Conservation (phyloP, 345 rosid species). For the Cardamine occulta region DNA sequence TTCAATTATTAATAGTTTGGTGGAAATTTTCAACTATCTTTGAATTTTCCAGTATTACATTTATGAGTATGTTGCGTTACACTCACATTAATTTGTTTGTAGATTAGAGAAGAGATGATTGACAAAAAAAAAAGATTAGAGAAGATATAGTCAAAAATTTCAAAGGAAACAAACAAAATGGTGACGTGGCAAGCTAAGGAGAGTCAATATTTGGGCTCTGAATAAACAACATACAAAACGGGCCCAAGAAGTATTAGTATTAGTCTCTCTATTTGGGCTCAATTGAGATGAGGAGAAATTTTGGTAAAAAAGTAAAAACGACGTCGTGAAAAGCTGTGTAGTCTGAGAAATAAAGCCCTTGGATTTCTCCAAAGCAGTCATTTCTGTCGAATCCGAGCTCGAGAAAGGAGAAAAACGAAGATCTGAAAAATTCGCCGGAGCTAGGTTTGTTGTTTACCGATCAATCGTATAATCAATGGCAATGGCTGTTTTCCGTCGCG, state of each 20-base stretch:
- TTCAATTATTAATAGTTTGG: background rate
- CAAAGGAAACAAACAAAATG: background rate
- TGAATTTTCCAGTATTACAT: background rate
- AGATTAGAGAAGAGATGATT: background rate
- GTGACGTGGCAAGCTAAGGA: constrained; percentile 15
- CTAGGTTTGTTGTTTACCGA: constrained; percentile 38
- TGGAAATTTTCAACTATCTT: background rate
- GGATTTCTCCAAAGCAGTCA: constrained; percentile 32
- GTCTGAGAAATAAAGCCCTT: constrained; percentile 37
- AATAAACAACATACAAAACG: background rate
- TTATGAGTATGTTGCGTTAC: constrained; percentile 27
- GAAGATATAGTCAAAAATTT: background rate
- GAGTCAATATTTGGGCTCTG: constrained; percentile 4
- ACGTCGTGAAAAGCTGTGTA: constrained; percentile 4
- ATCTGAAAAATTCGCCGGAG: constrained; percentile 46
- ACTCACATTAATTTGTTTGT: background rate
- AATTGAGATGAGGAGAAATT: constrained; percentile 17
- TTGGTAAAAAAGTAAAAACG: constrained; percentile 15
- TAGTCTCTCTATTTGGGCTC: constrained; percentile 4
- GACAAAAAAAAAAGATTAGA: too few species aligned
- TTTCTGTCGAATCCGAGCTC: constrained; percentile 31
- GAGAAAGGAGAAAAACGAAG: constrained; percentile 4
- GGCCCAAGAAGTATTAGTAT: background rate
- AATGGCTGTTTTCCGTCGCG: constrained; percentile 77
- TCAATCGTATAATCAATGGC: constrained; percentile 53